Evolutionary conservation across 2,329 filamentous ascomycete genomes (phyloP).

Genomic region (Fusarium sp.): DNA sequence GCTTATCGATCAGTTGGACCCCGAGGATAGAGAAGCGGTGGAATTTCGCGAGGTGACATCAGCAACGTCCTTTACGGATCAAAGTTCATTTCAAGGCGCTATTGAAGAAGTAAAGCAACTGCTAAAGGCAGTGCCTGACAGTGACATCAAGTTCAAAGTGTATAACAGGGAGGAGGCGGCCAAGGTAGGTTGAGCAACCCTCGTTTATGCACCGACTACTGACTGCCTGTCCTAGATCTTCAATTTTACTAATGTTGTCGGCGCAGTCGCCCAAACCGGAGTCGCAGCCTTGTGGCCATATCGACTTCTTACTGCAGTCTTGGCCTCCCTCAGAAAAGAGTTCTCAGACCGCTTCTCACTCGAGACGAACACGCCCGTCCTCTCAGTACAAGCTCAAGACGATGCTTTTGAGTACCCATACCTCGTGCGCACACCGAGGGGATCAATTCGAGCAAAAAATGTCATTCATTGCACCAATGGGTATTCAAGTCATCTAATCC

Average conservation of each 20-base stretch:
- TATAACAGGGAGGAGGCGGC: not conserved
- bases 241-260: constrained; percentile 7
- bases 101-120: not conserved
- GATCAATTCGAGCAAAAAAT: constrained; percentile 54
- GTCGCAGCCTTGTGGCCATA: constrained; percentile 61
- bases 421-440: constrained; percentile 55
- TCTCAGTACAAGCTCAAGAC: constrained; percentile 36
- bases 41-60: constrained; percentile 20
- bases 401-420: constrained; percentile 44
- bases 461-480: constrained; percentile 67
- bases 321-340: constrained; percentile 46
- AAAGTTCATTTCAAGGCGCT: constrained; percentile 7
- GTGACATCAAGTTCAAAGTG: constrained; percentile 21
- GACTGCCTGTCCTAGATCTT: not conserved
- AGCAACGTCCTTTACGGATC: constrained; percentile 12
- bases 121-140: not conserved
- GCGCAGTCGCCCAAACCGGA: constrained; percentile 49
- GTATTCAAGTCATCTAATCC: constrained; percentile 59
- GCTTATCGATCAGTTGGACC: constrained; percentile 4
- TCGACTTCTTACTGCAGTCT: constrained; percentile 54
- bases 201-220: too few species aligned
- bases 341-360: constrained; percentile 46
- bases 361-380: constrained; percentile 49
- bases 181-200: not conserved
- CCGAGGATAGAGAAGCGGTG: not conserved